Percentiles rank a stretch among this genome's conserved stretches.
These are phyloP conservation scores for Diatrype stigma DNA, from an alignment of 2,329 filamentous ascomycete species.

Conservation along the genomic window DNA sequence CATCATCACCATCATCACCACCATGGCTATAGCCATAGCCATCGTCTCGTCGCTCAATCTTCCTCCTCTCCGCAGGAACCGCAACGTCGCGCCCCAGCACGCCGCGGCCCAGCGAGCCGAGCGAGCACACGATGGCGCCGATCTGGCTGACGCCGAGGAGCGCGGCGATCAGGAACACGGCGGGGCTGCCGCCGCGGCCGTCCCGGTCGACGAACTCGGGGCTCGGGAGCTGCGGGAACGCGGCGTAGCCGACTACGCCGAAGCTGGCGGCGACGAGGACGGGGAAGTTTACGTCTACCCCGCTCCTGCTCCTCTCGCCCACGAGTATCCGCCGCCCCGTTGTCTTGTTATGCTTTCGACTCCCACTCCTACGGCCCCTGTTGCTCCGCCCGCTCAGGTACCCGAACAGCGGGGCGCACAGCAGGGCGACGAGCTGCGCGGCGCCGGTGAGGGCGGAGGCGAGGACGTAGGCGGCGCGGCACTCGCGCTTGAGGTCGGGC, in stretches of 20 bases:
- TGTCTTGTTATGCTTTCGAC: too few relatives aligned
- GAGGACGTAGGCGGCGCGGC: constrained; percentile 80
- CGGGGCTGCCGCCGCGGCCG: constrained; percentile 62
- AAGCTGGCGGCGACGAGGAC: constrained; percentile 66
- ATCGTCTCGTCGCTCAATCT: background rate
- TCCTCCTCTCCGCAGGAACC: constrained; percentile 7
- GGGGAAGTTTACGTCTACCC: constrained; percentile 65
- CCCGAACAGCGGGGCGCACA: constrained; percentile 84
- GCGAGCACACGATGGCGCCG: constrained; percentile 89
- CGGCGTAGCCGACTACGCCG: constrained; percentile 73
- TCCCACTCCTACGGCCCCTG: background rate
- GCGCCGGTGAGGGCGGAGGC: constrained; percentile 84
- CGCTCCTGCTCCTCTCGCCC: constrained; percentile 45
- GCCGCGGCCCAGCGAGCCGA: constrained; percentile 81
- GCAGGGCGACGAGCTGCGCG: constrained; percentile 78
- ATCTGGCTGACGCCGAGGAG: constrained; percentile 92
- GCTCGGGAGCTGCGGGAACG: constrained; percentile 71
- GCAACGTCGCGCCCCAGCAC: constrained; percentile 47
- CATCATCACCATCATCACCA: constrained; percentile 6
- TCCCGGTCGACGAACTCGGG: constrained; percentile 66
- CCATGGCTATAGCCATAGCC: constrained; percentile 10
- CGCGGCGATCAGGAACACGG: constrained; percentile 71
- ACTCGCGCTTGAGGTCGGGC: constrained; percentile 78
- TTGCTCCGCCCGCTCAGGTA: constrained; percentile 55
- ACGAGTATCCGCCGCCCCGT: too few relatives aligned